Conservation (phyloP, 345 rosid species). For the Pistacia atlantica region DNA sequence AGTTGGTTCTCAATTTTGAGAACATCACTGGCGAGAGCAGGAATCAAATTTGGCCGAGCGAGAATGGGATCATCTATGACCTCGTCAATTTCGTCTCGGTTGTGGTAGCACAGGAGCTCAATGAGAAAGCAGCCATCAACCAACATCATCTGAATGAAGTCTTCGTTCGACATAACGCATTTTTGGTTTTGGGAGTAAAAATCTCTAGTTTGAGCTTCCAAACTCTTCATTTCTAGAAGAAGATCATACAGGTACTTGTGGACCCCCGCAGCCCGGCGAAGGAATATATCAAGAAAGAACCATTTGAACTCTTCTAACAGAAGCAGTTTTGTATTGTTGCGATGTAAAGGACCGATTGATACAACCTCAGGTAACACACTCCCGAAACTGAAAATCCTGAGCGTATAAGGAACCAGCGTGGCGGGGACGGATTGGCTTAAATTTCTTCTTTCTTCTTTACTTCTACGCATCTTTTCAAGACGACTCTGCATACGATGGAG, state of each 20-base stretch:
- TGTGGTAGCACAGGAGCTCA: slow-evolving; percentile 23
- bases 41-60: slow-evolving; percentile 22
- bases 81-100: not conserved
- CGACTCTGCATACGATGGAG: too few relatives aligned
- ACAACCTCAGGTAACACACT: slow-evolving; percentile 14
- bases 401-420: too few relatives aligned
- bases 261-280: slow-evolving; percentile 6
- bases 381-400: too few relatives aligned
- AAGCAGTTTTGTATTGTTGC: not conserved
- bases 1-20: slow-evolving; percentile 32
- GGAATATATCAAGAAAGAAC: slow-evolving; percentile 19
- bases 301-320: slow-evolving; percentile 15
- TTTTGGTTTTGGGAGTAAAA: too few relatives aligned
- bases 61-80: slow-evolving; percentile 16
- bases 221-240: not conserved
- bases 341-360: slow-evolving; percentile 28
- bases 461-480: too few relatives aligned
- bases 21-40: slow-evolving; percentile 19
- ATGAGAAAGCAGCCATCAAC: slow-evolving; percentile 30
- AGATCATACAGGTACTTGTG: not conserved
- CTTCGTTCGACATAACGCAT: not conserved
- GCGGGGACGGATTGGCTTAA: too few relatives aligned
- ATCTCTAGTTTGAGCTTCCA: not conserved
- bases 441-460: too few relatives aligned
- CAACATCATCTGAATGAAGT: slow-evolving; percentile 25